phyloP scores from a whole-genome alignment of 2,329 filamentous ascomycete species.

The Sphaceloma murrayae region DNA sequence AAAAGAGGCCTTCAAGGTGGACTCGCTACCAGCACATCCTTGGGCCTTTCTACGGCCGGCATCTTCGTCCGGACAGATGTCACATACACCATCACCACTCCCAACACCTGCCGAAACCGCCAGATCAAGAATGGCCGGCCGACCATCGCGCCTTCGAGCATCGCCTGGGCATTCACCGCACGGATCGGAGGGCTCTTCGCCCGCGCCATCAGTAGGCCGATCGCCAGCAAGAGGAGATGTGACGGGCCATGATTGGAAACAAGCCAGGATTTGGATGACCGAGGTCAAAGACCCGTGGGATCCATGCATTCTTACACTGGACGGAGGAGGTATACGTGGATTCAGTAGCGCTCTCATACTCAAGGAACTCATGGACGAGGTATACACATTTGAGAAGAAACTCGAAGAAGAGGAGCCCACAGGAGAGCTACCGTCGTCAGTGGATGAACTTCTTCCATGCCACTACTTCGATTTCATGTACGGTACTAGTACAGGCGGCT shows the following conservation, averaged over 20 bases:
- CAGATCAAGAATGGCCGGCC: not conserved
- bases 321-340: conserved; percentile 44
- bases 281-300: conserved; percentile 39
- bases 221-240: conserved; percentile 23
- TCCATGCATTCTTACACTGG: conserved; percentile 39
- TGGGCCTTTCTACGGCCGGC: conserved; percentile 27
- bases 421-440: conserved; percentile 22
- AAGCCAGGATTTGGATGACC: conserved; percentile 36
- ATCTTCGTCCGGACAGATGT: no score
- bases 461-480: conserved; percentile 48
- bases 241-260: conserved; percentile 32
- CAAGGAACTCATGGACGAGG: conserved; percentile 40
- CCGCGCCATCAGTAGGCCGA: conserved; percentile 10
- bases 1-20: conserved; percentile 22
- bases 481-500: conserved; percentile 43
- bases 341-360: conserved; percentile 43
- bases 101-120: not conserved
- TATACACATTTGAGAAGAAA: conserved; percentile 36
- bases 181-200: conserved; percentile 18
- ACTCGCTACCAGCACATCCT: conserved; percentile 27
- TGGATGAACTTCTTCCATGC: conserved; percentile 39
- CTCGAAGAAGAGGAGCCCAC: conserved; percentile 34
- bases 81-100: not conserved
- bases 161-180: conserved; percentile 15
- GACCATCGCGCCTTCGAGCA: not conserved